These are phyloP conservation scores for Theileria parva DNA, from an alignment of 169 alveolate species.

Conservation along the genomic window DNA sequence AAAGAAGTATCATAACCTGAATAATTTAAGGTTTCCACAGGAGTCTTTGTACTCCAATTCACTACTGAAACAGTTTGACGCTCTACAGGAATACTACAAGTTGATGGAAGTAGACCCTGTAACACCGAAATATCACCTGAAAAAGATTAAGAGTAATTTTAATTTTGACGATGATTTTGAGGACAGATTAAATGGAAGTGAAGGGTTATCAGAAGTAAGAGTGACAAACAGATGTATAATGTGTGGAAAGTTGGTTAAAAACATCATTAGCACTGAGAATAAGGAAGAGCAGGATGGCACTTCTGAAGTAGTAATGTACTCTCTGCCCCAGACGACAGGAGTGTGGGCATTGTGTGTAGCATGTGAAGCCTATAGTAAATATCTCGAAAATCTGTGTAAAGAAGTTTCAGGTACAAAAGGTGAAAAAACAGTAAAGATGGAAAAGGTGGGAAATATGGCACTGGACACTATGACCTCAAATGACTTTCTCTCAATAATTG, in stretches of 20 bases:
- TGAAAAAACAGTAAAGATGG: background rate
- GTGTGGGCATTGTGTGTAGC: background rate
- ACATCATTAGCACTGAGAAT: background rate
- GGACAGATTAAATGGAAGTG: background rate
- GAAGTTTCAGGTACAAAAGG: background rate
- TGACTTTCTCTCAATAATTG: background rate
- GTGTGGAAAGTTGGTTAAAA: background rate
- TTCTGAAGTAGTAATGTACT: background rate
- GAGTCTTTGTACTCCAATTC: conserved; percentile 1
- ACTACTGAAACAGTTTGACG: conserved; percentile 1
- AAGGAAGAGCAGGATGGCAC: background rate
- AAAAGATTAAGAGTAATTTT: background rate
- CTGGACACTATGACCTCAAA: background rate
- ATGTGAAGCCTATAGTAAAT: conserved; percentile 19
- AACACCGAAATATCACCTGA: background rate
- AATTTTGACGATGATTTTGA: background rate
- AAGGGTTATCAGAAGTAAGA: background rate
- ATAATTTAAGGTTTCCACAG: background rate
- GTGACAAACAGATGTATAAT: background rate
- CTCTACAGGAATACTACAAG: background rate
- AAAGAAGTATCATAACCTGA: background rate
- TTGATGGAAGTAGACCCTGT: background rate
- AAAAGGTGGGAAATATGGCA: background rate
- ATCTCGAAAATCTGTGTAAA: background rate
- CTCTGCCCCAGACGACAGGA: background rate